Evolutionary conservation across 192 early-diverging fungal species (phyloP), one percentile per base, ranked within the genome.

Genomic region (Borealophlyctis nickersoniae): DNA sequence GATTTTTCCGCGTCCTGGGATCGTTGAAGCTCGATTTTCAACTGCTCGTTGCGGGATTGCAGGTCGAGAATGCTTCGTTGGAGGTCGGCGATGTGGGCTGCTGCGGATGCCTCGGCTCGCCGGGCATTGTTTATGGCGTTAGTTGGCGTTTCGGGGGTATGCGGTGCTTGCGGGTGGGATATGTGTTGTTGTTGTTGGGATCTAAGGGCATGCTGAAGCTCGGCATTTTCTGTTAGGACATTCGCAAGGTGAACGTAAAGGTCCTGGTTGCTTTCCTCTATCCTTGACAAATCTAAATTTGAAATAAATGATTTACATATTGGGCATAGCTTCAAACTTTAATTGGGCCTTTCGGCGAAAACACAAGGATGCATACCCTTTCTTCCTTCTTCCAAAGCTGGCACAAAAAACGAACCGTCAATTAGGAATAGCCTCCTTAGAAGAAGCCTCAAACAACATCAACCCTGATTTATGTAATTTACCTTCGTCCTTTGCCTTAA

Each of bases 1-100:
- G 27, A 29, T 16, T 60, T 50, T 28, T 69, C 67, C 1, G 60
- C 19, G 2, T 69, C 67, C 39, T 62, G 67, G 22, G 67, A 32
- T 16, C 5, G 13, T 16, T 60, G 59, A 9, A 49, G 4, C 2
- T 69, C 67, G 19, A 4, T n/a, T n/a, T 48, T 22, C 2, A 56
- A 16, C 16, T 59, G 50, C n/a, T 69, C 67, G 26, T 54, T n/a
- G 16, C 45, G 49, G 16, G 60, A 4, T 34, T 69, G 67, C 52
- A 63, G 36, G 22, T 69, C 67, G 5, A 62, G 11, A 26, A 69
- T 45, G n/a, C 52, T 62, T 2, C 49, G 22, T 57, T 69, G 60
- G 7, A 69, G 54, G 29, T 55, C 35, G 13, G 30, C 60, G 27
- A 57, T 45, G 39, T 19, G 39, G 39, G 39, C 39, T 7, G 39